Evolutionary conservation across 768 basidiomycete genomes (phyloP), one percentile per base, ranked within the genome.

Genomic region (Lyophyllum atratum): DNA sequence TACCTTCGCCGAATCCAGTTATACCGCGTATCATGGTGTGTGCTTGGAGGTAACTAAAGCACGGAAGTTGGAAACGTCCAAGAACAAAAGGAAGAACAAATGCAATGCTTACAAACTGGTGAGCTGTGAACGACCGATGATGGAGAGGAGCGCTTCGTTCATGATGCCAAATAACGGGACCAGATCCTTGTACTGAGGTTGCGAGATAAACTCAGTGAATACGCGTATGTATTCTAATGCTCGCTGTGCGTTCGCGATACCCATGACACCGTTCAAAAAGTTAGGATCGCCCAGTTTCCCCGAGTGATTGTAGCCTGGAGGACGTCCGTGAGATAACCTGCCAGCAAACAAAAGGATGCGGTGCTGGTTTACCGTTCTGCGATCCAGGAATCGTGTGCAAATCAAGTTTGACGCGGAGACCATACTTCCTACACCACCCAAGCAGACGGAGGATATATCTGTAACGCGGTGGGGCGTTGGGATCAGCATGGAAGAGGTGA

Each of bases 401-500:
- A 69, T 94, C 92, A 12, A 93, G 74, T 58, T 92, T 85, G 54
- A 93, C 85, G 29, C 93, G 81, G 12, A 95, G 57, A 11, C 92
- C 92, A 66, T 94, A 95, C 70, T 94, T 95, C 52, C 92, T 79
- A 49, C 86, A 85, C 91, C 92, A 94, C 3, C 78, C 80, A 44
- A 94, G 68, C 11, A 89, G 80, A 53, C 86, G 87, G 24, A 93
- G 73, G 67, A 93, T 87, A 72, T 94, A 93, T 59, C 84, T 86
- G 8, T 25, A 19, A 15, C 3, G 21, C 6, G 52, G 9, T 34
- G 31, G 6, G 11, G 3, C 19, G 24, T 51, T 28, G 48, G 46
- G 14, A 3, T 26, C 4, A 4, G 4, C 31, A 12, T 4, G 19
- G 29, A 4, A 31, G 19, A 25, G 2, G 10, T 11, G 14, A 33